phyloP scores from a whole-genome alignment of 352 stramenopile species.

The Discostella stelligera region DNA sequence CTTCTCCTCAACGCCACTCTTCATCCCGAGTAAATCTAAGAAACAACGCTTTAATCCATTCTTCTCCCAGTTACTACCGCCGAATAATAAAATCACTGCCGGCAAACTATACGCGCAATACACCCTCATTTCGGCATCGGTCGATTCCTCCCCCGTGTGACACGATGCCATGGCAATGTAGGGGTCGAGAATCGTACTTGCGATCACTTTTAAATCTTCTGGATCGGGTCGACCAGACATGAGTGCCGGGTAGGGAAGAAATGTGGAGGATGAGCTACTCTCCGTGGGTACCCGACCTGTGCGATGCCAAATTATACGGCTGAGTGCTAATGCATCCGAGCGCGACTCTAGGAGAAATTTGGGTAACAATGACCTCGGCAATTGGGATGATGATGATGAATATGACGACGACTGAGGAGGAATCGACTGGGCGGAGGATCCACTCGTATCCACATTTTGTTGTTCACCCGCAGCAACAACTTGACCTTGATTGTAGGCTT shows the following conservation, averaged over 20 bases:
- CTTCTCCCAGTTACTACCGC: constrained; percentile 63
- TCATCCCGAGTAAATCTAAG: constrained; percentile 53
- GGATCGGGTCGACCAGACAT: constrained; percentile 46
- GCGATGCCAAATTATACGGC: constrained; percentile 41
- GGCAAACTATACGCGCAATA: constrained; percentile 78
- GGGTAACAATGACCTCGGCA: constrained; percentile 25
- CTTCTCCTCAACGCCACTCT: constrained; percentile 33
- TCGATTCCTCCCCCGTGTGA: constrained; percentile 73
- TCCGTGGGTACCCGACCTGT: constrained; percentile 29
- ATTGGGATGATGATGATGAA: neutral
- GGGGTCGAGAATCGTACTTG: constrained; percentile 53
- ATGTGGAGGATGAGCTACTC: constrained; percentile 2
- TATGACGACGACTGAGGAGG: neutral
- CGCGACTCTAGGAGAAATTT: constrained; percentile 48
- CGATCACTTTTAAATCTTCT: constrained; percentile 62
- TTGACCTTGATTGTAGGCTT: constrained; percentile 6
- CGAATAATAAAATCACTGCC: constrained; percentile 71
- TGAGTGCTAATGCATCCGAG: constrained; percentile 45
- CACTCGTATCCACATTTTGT: neutral
- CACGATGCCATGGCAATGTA: constrained; percentile 67
- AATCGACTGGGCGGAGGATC: neutral
- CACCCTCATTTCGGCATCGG: constrained; percentile 79
- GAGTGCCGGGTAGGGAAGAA: constrained; percentile 32
- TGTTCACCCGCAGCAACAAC: constrained; percentile 17
- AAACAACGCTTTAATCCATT: constrained; percentile 65